phyloP scores from a whole-genome alignment of 805 yeast genomes.

The Monosporozyma siamensis region DNA sequence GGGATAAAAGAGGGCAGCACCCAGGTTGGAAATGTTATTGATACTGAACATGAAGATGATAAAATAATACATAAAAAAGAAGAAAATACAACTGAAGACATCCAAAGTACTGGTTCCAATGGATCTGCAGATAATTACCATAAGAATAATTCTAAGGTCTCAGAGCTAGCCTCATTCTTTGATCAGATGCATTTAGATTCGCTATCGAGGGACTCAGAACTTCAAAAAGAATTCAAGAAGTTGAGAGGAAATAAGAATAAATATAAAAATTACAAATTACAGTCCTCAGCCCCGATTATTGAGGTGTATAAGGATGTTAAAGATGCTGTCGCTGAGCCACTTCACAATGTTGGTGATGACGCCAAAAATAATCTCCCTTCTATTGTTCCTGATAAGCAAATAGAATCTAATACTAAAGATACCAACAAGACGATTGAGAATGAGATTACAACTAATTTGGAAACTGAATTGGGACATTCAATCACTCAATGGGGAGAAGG shows the following conservation, averaged over 20 bases:
- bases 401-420: background rate
- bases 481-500: conserved; percentile 27
- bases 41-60: too few relatives aligned
- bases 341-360: conserved; percentile 22
- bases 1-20: too few relatives aligned
- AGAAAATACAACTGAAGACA: background rate
- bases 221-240: conserved; percentile 75
- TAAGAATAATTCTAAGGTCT: conserved; percentile 42
- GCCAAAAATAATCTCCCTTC: conserved; percentile 2
- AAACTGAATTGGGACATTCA: conserved; percentile 25
- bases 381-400: conserved; percentile 5
- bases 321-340: conserved; percentile 67
- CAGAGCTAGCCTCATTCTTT: conserved; percentile 55
- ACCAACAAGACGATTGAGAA: conserved; percentile 2
- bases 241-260: conserved; percentile 49
- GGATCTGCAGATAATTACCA: too few relatives aligned
- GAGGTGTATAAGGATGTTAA: conserved; percentile 81
- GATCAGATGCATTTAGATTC: conserved; percentile 73
- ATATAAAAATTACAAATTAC: conserved; percentile 60
- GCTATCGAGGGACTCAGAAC: conserved; percentile 74
- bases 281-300: conserved; percentile 75
- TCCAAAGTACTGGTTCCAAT: too few relatives aligned
- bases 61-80: background rate
- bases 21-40: too few relatives aligned
- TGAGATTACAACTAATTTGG: conserved; percentile 13